A percentile compares a stretch with the other conserved stretches of the same genome.
phyloP scores from a whole-genome alignment of 371 early-diverging fungal genomes.

The Syncephalastrum monosporum region DNA sequence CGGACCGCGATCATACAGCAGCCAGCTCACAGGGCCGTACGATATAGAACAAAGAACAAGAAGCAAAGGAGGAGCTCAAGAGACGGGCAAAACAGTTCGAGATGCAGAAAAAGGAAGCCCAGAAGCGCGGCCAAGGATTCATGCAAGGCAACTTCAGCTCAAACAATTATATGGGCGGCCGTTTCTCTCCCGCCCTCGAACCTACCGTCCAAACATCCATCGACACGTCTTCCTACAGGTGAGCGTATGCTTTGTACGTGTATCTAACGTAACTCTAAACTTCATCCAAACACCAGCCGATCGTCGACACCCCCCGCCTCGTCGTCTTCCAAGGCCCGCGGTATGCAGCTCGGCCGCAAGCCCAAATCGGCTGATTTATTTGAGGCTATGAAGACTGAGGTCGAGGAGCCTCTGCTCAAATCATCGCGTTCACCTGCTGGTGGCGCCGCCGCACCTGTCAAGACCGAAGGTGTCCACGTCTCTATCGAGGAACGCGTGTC shows the following conservation, averaged over 20 bases:
- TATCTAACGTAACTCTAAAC: not conserved
- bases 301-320: slow-evolving; percentile 30
- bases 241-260: not conserved
- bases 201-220: slow-evolving; percentile 34
- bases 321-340: slow-evolving; percentile 66
- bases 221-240: slow-evolving; percentile 31
- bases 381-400: slow-evolving; percentile 83
- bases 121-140: slow-evolving; percentile 67
- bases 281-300: slow-evolving; percentile 6
- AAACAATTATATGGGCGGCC: slow-evolving; percentile 43
- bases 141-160: slow-evolving; percentile 54
- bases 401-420: slow-evolving; percentile 44
- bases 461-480: slow-evolving; percentile 67
- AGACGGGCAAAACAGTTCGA: slow-evolving; percentile 90
- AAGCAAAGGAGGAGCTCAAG: slow-evolving; percentile 95
- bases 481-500: slow-evolving; percentile 86
- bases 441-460: slow-evolving; percentile 9
- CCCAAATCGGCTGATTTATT: slow-evolving; percentile 76
- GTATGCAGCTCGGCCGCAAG: slow-evolving; percentile 94
- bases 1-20: no score
- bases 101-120: slow-evolving; percentile 82
- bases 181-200: slow-evolving; percentile 48
- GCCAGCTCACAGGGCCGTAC: not conserved
- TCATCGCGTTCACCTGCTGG: slow-evolving; percentile 18
- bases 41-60: slow-evolving; percentile 88